Conservation (phyloP, 2,329 filamentous ascomycete genomes). For the Knufia fluminis region DNA sequence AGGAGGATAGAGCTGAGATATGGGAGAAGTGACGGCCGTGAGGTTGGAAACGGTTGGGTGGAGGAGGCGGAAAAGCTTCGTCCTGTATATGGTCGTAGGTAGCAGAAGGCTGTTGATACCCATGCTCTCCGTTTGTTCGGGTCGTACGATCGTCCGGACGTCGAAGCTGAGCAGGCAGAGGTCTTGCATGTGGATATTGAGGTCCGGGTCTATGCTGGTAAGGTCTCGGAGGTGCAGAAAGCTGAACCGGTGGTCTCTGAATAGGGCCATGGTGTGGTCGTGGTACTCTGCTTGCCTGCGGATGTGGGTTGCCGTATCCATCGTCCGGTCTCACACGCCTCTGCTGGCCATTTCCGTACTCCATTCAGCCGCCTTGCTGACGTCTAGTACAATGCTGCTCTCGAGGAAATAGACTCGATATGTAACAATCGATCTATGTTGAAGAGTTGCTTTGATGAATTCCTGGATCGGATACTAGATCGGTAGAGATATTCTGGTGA, state of each 20-base stretch:
- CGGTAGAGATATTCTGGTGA: background rate
- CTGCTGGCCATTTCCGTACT: background rate
- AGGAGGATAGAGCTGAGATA: slow-evolving; percentile 4
- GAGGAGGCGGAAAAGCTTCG: background rate
- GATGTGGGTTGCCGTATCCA: background rate
- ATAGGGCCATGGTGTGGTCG: background rate
- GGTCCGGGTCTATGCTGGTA: background rate
- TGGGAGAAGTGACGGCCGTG: slow-evolving; percentile 3
- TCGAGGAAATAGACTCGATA: background rate
- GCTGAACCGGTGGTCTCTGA: background rate
- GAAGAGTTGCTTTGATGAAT: background rate
- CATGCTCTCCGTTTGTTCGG: background rate
- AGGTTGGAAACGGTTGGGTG: background rate
- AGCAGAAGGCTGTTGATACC: background rate
- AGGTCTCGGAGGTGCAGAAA: background rate
- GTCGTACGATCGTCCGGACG: background rate
- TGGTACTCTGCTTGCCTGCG: background rate
- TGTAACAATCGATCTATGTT: background rate
- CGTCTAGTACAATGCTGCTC: too few species aligned
- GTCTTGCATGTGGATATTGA: background rate
- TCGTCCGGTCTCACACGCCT: background rate
- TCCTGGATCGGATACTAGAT: background rate
- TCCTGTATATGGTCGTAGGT: background rate
- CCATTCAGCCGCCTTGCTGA: background rate
- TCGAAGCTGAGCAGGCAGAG: background rate